Percentiles rank a stretch among this genome's conserved stretches.
phyloP scores from a whole-genome alignment of 345 rosid species.

The Lepidium africanum region DNA sequence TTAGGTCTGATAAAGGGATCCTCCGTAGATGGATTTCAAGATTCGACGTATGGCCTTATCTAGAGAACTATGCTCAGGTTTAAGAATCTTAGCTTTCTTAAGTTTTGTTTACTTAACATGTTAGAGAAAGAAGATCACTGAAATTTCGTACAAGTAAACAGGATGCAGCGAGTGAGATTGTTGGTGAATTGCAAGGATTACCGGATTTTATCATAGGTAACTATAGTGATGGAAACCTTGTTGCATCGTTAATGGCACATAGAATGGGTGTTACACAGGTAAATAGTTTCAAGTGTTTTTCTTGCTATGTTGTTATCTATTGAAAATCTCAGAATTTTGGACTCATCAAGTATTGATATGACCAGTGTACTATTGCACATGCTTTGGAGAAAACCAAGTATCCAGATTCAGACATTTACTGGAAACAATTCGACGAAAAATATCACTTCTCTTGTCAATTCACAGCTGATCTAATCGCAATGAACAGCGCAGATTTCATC shows the following conservation, averaged over 20 bases:
- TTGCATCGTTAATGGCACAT: slow-evolving; percentile 84
- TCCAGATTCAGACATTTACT: slow-evolving; percentile 97
- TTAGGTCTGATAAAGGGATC: slow-evolving; percentile 81
- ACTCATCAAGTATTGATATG: background rate
- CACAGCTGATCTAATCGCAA: slow-evolving; percentile 94
- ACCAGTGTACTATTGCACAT: slow-evolving; percentile 98
- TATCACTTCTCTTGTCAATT: slow-evolving; percentile 98
- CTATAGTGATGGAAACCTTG: slow-evolving; percentile 98
- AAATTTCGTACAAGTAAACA: slow-evolving; percentile 6
- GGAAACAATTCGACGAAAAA: slow-evolving; percentile 88
- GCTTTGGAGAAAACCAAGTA: slow-evolving; percentile 98
- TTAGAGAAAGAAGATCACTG: background rate
- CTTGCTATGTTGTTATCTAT: background rate
- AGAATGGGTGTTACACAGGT: slow-evolving; percentile 97
- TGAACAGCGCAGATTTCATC: slow-evolving; percentile 96
- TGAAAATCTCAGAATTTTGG: background rate
- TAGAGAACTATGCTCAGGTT: slow-evolving; percentile 90
- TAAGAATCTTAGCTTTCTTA: background rate
- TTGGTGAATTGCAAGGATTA: slow-evolving; percentile 71
- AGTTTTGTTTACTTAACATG: background rate
- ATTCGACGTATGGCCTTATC: slow-evolving; percentile 97
- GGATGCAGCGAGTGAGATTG: slow-evolving; percentile 91
- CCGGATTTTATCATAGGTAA: slow-evolving; percentile 96
- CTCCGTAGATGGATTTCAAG: slow-evolving; percentile 96
- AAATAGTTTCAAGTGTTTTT: background rate